Evolutionary conservation across 129 eudicot genomes (phyloP).

Genomic region (Tanacetum coccineum): DNA sequence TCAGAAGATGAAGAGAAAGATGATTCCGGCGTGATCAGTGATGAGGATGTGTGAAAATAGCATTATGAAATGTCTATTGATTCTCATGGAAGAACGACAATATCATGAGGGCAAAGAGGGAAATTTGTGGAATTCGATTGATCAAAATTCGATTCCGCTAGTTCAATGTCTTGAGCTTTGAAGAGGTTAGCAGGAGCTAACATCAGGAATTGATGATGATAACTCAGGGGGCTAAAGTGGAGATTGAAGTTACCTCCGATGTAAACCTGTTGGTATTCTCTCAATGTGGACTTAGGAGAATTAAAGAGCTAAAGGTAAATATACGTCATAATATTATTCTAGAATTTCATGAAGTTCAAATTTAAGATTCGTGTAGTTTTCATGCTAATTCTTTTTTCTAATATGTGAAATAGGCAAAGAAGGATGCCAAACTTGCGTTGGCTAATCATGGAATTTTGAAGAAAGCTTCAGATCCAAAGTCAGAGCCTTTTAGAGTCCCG

Average conservation of each 20-base stretch:
- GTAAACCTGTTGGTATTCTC: conserved; percentile 59
- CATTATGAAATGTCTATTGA: conserved; percentile 28
- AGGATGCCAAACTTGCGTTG: conserved; percentile 62
- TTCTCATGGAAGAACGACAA: conserved; percentile 20
- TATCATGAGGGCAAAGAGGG: conserved; percentile 47
- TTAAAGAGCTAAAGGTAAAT: conserved; percentile 68
- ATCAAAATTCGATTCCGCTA: conserved; percentile 58
- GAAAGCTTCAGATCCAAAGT: conserved; percentile 46
- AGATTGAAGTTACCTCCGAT: conserved; percentile 5
- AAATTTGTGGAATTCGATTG: conserved; percentile 76
- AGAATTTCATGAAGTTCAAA: background rate
- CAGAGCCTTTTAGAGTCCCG: conserved; percentile 58
- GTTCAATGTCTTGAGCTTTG: conserved; percentile 76
- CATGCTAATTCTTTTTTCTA: background rate
- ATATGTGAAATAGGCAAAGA: conserved; percentile 54
- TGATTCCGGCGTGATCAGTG: conserved; percentile 34
- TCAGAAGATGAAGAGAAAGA: conserved; percentile 41
- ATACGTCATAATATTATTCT: background rate
- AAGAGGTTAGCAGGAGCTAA: conserved; percentile 72
- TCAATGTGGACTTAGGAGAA: conserved; percentile 92
- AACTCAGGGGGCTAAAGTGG: background rate
- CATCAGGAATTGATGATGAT: conserved; percentile 24
- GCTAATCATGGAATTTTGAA: conserved; percentile 60
- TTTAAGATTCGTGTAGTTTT: background rate
- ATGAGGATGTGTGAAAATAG: conserved; percentile 25